Percentiles rank a stretch among this genome's conserved stretches.
Evolutionary conservation across 257 asterid genomes (phyloP).

Genomic region (Salvia splendens): DNA sequence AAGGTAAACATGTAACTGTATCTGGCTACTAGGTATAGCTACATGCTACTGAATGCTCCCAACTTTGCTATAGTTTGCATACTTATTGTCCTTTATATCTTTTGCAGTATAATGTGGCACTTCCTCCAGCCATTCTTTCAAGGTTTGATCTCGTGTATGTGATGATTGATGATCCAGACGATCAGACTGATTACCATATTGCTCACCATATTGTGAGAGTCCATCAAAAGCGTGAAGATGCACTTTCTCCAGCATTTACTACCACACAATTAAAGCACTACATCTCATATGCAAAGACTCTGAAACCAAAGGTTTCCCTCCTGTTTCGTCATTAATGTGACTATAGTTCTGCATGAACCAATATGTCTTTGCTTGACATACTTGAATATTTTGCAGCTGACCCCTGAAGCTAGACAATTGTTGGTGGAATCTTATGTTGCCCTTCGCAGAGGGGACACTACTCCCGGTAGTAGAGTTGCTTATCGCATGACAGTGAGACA

Average conservation of each 20-base stretch:
- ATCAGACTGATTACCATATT: conserved; percentile 86
- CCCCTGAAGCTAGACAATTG: conserved; percentile 70
- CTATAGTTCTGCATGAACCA: conserved; percentile 6
- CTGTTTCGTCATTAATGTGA: background rate
- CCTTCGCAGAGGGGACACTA: conserved; percentile 83
- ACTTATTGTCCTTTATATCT: conserved; percentile 29
- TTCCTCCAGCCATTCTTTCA: conserved; percentile 99
- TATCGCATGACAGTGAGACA: conserved; percentile 99
- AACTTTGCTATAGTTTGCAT: conserved; percentile 10
- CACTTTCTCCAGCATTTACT: conserved; percentile 80
- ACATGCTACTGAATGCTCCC: conserved; percentile 1
- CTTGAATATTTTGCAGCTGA: conserved; percentile 55
- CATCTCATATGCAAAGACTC: conserved; percentile 83
- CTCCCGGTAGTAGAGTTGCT: conserved; percentile 98
- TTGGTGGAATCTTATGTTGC: conserved; percentile 89
- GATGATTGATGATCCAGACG: conserved; percentile 98
- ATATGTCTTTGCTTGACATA: conserved; percentile 27
- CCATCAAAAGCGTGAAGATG: conserved; percentile 83
- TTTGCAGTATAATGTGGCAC: conserved; percentile 95
- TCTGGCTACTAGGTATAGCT: background rate
- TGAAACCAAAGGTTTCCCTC: conserved; percentile 77
- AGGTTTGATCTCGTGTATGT: conserved; percentile 97
- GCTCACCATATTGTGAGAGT: conserved; percentile 94
- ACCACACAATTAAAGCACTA: conserved; percentile 86
- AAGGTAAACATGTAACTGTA: conserved; percentile 53